phyloP scores from a whole-genome alignment of 305 asterid species.

The Petunia hybrid region DNA sequence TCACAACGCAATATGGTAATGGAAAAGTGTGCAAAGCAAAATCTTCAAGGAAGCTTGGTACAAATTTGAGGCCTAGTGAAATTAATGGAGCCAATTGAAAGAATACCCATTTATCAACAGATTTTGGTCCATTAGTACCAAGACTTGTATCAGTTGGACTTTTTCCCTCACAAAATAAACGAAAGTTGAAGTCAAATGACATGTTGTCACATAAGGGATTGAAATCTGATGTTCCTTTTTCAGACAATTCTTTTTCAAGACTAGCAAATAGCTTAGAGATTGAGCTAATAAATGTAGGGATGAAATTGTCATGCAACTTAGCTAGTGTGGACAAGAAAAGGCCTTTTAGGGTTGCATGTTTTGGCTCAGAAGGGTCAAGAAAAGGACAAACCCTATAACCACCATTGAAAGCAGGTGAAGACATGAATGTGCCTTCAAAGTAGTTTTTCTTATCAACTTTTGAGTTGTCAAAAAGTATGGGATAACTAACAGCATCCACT shows the following conservation, averaged over 20 bases:
- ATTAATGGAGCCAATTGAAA: conserved; percentile 55
- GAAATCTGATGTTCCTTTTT: conserved; percentile 42
- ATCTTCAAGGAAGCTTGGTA: conserved; percentile 58
- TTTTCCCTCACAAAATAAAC: conserved; percentile 40
- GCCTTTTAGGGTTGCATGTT: conserved; percentile 48
- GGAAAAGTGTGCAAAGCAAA: conserved; percentile 55
- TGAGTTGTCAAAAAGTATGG: conserved; percentile 55
- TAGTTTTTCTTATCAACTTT: conserved; percentile 50
- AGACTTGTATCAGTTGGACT: conserved; percentile 39
- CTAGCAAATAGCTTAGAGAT: conserved; percentile 37
- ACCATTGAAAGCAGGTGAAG: conserved; percentile 52
- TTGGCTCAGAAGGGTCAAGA: conserved; percentile 55
- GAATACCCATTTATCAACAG: conserved; percentile 52
- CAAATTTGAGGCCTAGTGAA: conserved; percentile 46
- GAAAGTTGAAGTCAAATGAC: conserved; percentile 54
- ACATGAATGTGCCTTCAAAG: conserved; percentile 59
- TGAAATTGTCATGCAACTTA: conserved; percentile 34
- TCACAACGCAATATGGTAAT: conserved; percentile 39
- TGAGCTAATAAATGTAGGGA: conserved; percentile 48
- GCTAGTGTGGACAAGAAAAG: conserved; percentile 42
- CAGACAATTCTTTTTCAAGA: conserved; percentile 46
- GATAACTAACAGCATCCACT: conserved; percentile 53
- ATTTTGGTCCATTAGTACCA: conserved; percentile 33
- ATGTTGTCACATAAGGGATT: conserved; percentile 45
- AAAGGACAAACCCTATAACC: conserved; percentile 59